These are phyloP conservation scores for Paralagenidium karlingii DNA, from an alignment of 352 stramenopile genomes.

Conservation along the genomic window DNA sequence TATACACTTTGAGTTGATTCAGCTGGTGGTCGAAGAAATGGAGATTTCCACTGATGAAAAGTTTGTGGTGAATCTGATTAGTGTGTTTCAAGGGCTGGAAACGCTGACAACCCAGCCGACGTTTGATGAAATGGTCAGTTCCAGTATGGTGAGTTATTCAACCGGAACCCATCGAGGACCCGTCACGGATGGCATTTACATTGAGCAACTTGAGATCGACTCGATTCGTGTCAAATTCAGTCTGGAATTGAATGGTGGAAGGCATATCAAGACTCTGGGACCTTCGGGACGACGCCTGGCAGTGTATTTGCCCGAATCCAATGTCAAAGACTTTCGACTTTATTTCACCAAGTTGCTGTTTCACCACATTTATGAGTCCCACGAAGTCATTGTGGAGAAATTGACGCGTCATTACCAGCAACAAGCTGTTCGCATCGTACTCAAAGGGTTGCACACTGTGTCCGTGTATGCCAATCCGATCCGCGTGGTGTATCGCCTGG, in stretches of 20 bases:
- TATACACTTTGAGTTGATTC: constrained; percentile 73
- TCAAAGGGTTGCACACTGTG: constrained; percentile 74
- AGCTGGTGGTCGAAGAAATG: constrained; percentile 81
- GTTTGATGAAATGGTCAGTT: constrained; percentile 77
- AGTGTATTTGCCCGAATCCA: constrained; percentile 79
- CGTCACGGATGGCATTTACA: constrained; percentile 61
- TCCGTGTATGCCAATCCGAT: constrained; percentile 83
- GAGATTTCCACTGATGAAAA: constrained; percentile 84
- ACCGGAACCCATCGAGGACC: constrained; percentile 3
- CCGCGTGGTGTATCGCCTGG: constrained; percentile 75
- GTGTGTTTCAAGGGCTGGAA: constrained; percentile 78
- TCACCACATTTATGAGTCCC: constrained; percentile 70
- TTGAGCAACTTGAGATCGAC: constrained; percentile 79
- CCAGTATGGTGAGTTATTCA: constrained; percentile 7
- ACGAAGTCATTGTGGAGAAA: constrained; percentile 60
- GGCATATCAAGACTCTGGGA: constrained; percentile 74
- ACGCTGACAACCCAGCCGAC: constrained; percentile 50
- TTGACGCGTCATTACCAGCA: constrained; percentile 73
- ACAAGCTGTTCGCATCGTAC: constrained; percentile 72
- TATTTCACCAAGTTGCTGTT: constrained; percentile 77
- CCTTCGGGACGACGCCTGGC: constrained; percentile 56
- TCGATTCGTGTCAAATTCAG: constrained; percentile 76
- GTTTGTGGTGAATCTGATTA: constrained; percentile 84
- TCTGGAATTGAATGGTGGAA: constrained; percentile 75
- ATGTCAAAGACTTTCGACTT: constrained; percentile 80